phyloP scores from a whole-genome alignment of 1,284 basidiomycete genomes.

The Phaffia rhodozyma region DNA sequence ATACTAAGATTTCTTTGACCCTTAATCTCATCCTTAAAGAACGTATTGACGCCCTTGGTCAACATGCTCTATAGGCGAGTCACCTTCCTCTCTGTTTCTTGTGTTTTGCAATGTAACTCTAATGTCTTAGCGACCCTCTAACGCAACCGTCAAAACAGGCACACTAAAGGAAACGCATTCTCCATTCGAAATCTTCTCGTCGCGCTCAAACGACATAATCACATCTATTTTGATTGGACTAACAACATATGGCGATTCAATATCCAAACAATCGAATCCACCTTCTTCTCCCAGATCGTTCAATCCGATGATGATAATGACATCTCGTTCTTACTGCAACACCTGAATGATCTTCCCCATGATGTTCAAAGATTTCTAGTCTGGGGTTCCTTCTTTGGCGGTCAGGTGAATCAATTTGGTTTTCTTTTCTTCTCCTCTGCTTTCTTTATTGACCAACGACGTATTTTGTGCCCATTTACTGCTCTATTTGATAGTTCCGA shows the following conservation, averaged over 20 bases:
- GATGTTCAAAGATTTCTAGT: slow-evolving; percentile 52
- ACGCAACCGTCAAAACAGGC: not conserved
- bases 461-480: not conserved
- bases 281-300: slow-evolving; percentile 42
- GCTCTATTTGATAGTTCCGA: not conserved
- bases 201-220: slow-evolving; percentile 45
- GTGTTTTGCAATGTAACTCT: not conserved
- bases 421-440: not conserved
- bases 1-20: no score
- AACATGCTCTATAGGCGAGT: not conserved
- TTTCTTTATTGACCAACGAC: not conserved
- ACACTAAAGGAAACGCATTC: slow-evolving; percentile 51
- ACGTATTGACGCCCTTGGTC: not conserved
- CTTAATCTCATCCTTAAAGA: no score
- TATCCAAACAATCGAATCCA: slow-evolving; percentile 44
- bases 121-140: no score
- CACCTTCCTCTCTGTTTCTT: not conserved
- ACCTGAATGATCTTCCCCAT: slow-evolving; percentile 48
- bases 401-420: not conserved
- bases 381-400: slow-evolving; percentile 57
- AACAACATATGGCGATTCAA: slow-evolving; percentile 51
- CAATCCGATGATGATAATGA: slow-evolving; percentile 45
- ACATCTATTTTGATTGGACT: slow-evolving; percentile 44
- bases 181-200: slow-evolving; percentile 48
- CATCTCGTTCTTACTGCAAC: slow-evolving; percentile 47